Evolutionary conservation across 1,284 basidiomycete genomes (phyloP), one percentile per base, ranked within the genome.

Genomic region (Naganishia liquefaciens): DNA sequence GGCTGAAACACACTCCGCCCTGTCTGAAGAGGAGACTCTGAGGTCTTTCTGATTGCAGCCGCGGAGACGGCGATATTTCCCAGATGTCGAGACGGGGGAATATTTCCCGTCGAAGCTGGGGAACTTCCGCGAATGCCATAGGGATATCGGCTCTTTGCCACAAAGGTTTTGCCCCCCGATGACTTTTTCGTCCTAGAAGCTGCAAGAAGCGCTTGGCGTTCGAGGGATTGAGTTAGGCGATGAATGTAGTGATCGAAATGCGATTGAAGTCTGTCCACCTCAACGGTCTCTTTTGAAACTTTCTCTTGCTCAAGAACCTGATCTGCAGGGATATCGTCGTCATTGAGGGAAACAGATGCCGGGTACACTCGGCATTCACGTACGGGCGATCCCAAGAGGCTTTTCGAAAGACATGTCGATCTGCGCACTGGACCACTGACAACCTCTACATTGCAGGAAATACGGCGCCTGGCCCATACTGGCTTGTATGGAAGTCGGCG

Each of bases 401-500:
- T 98, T 99, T 73, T 98, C 95, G 71, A 98, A 98, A 11, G 87
- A 88, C 74, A 95, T 90, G 0, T 88, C 90, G 1, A 94, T 86
- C 75, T 91, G 87, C 7, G 88, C 87, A 69, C 92, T 95, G 76
- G 95, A 91, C 95, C 96, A 99, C 74, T 89, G 84, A 74, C 96
- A 99, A 73, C 89, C 87, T 65, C 90, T 87, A 79, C 96, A 99
- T 70, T 88, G 87, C 1, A 99, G 83, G 72, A 92, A 88, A 80
- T 93, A 99, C 0, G 92, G 93, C 0, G 91, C 86, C 75, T 91
- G 87, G 62, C 91, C 88, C 47, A 88, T 70, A 65, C 75, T 54
- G 6, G 82, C 73, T 49, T 84, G 76, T 53, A 83, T 84, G 42
- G 83, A 51, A 42, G 43, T 52, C 2, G 25, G 47, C 19, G 54